A percentile compares a stretch with the other conserved stretches of the same genome.
These are phyloP conservation scores for Neonothopanus nambi DNA, from an alignment of 1,284 basidiomycete species.

Conservation along the genomic window DNA sequence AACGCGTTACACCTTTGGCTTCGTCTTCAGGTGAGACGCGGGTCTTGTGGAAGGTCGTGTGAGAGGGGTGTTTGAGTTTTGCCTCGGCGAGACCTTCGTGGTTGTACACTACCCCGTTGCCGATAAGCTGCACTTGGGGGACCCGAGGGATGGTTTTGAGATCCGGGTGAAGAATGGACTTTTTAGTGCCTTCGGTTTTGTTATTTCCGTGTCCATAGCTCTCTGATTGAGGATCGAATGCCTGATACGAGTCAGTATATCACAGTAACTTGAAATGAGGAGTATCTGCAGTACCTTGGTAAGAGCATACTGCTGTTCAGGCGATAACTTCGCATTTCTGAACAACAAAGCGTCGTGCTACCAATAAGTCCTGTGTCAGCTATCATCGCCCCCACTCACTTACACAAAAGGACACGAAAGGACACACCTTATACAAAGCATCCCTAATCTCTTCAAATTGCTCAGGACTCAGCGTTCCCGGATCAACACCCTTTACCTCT, in stretches of 20 bases:
- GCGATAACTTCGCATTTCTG: conserved; percentile 65
- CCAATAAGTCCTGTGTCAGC: background rate
- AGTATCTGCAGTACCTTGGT: conserved; percentile 60
- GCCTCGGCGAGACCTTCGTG: conserved; percentile 78
- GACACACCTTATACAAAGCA: conserved; percentile 65
- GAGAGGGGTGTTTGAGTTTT: conserved; percentile 78
- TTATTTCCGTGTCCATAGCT: conserved; percentile 85
- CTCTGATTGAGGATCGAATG: conserved; percentile 73
- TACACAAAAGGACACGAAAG: background rate
- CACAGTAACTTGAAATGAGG: conserved; percentile 35
- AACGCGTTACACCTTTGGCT: conserved; percentile 74
- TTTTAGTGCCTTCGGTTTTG: conserved; percentile 69
- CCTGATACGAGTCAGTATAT: conserved; percentile 34
- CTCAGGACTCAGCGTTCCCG: conserved; percentile 52
- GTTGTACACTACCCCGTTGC: conserved; percentile 72
- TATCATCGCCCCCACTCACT: too few species aligned
- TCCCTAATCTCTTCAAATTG: conserved; percentile 60
- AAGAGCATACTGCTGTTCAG: conserved; percentile 81
- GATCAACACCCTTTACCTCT: conserved; percentile 62
- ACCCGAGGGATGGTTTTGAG: conserved; percentile 85
- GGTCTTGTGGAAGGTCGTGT: conserved; percentile 89
- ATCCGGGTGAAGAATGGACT: conserved; percentile 81
- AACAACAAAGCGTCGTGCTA: conserved; percentile 79
- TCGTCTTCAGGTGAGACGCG: conserved; percentile 78
- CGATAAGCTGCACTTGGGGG: conserved; percentile 86